Conservation (phyloP, 2,329 filamentous ascomycete genomes). For the Epicoccum sorghinum region DNA sequence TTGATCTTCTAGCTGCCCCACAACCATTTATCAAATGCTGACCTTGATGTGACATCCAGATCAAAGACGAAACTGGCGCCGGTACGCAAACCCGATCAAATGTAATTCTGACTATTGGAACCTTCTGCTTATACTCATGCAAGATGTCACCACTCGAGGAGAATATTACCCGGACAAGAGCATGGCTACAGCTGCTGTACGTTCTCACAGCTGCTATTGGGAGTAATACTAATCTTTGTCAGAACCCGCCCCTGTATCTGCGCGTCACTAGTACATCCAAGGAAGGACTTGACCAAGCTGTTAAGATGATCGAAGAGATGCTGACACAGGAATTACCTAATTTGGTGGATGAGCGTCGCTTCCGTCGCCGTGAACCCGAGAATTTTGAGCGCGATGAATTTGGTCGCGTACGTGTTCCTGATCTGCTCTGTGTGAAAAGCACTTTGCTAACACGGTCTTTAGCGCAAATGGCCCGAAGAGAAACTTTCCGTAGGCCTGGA, state of each 20-base stretch:
- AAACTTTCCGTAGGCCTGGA: slow-evolving; percentile 91
- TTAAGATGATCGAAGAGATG: slow-evolving; percentile 87
- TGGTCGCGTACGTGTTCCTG: slow-evolving; percentile 69
- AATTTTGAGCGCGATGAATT: slow-evolving; percentile 87
- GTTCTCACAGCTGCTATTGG: slow-evolving; percentile 1
- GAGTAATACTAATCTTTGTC: slow-evolving; percentile 5
- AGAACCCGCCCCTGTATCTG: slow-evolving; percentile 94
- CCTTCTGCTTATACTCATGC: slow-evolving; percentile 65
- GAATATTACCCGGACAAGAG: slow-evolving; percentile 97
- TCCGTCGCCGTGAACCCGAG: slow-evolving; percentile 81
- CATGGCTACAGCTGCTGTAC: slow-evolving; percentile 91
- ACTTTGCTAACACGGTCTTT: slow-evolving; percentile 30
- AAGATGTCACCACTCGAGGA: slow-evolving; percentile 99
- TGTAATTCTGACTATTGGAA: slow-evolving; percentile 65
- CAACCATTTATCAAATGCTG: slow-evolving; percentile 84
- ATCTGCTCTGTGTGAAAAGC: not conserved
- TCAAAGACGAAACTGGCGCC: slow-evolving; percentile 99
- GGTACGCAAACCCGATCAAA: slow-evolving; percentile 82
- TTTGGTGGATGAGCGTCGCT: slow-evolving; percentile 90
- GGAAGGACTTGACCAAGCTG: slow-evolving; percentile 86
- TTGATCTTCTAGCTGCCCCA: slow-evolving; percentile 50
- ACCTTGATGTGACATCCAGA: slow-evolving; percentile 92
- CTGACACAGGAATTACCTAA: slow-evolving; percentile 97
- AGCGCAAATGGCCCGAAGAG: slow-evolving; percentile 99
- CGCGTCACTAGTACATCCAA: slow-evolving; percentile 94